Evolutionary conservation across 306 rosid species (phyloP), one percentile per base, ranked within the genome.

Genomic region (Rosa rugosa): DNA sequence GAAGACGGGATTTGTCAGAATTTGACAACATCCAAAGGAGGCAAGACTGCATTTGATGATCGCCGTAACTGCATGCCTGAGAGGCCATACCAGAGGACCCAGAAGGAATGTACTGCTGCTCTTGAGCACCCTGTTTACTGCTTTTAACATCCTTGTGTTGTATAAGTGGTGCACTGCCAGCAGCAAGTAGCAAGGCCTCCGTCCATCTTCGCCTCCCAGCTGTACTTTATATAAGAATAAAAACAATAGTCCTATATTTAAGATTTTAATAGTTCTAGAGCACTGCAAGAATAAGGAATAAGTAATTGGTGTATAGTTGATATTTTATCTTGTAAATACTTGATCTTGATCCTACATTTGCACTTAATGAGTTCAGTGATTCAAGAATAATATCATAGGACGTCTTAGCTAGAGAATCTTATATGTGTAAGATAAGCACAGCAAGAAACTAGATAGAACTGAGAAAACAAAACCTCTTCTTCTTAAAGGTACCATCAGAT

Each of bases 1-100:
- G 97, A 92, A 84, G 93, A 85, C 44, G 93, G 91, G 13, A 73
- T 86, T 20, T 94, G 98, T 74, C 84, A 81, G 85, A 90, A 90
- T 69, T 57, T 87, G 87, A 87, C 91, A 65, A 85, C 90, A 65
- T 77, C 90, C 34, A 85, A 85, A 49, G 82, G 88, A 63, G 42
- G 23, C 23, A 65, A 65, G 0, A 81, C 81, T 3, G 81, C 42
- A 11, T 89, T 79, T 68, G 94, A 91, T 74, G 92, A 90, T 56
- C 86, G 92, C 1, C 71, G 76, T n/a, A 94, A 94, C 76, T 94
- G 99, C 79, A 79, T 94, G 76, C 91, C 90, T 4, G 91, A 84
- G 14, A 86, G 86, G 77, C 87, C 90, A 1, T 49, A 85, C 46
- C 96, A 91, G 87, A 88, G 96, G 78, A 85, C 87, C 62, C 18